Evolutionary conservation across 2,329 filamentous ascomycete genomes (phyloP).

Genomic region (Fusarium pseudograminearum): DNA sequence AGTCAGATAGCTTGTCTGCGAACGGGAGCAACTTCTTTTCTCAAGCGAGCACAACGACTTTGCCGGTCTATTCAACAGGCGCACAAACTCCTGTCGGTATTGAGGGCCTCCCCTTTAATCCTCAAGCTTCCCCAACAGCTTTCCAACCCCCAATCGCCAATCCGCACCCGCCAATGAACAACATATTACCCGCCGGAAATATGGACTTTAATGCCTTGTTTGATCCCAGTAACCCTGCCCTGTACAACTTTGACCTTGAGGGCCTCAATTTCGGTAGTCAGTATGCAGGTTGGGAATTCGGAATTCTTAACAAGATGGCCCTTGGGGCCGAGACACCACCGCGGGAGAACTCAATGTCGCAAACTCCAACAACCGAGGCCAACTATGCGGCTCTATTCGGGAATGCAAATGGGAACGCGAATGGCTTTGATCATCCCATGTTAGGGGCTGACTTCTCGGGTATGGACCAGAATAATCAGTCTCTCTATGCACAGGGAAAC

Average conservation of each 20-base stretch:
- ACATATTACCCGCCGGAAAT: constrained; percentile 63
- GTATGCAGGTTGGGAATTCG: constrained; percentile 94
- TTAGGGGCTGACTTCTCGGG: constrained; percentile 66
- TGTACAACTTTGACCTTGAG: constrained; percentile 96
- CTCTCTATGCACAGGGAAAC: constrained; percentile 66
- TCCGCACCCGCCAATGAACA: constrained; percentile 60
- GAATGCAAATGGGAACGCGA: constrained; percentile 62
- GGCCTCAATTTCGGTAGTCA: constrained; percentile 91
- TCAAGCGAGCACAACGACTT: constrained; percentile 60
- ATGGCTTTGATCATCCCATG: constrained; percentile 62
- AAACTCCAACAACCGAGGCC: constrained; percentile 54
- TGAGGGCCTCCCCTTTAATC: constrained; percentile 66
- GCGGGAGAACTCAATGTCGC: constrained; percentile 69
- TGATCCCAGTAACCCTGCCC: constrained; percentile 88
- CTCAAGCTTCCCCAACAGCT: constrained; percentile 78
- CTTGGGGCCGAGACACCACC: constrained; percentile 78
- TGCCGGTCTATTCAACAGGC: constrained; percentile 63
- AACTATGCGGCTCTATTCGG: constrained; percentile 62
- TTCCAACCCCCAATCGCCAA: constrained; percentile 70
- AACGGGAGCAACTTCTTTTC: constrained; percentile 62
- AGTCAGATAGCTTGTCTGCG: constrained; percentile 60
- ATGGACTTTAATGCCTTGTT: constrained; percentile 75
- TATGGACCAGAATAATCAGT: constrained; percentile 62
- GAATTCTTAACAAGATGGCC: constrained; percentile 96
- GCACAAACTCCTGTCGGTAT: constrained; percentile 61